Evolutionary conservation across 2,329 filamentous ascomycete genomes (phyloP).

Genomic region (Botryosphaeria dothidea): DNA sequence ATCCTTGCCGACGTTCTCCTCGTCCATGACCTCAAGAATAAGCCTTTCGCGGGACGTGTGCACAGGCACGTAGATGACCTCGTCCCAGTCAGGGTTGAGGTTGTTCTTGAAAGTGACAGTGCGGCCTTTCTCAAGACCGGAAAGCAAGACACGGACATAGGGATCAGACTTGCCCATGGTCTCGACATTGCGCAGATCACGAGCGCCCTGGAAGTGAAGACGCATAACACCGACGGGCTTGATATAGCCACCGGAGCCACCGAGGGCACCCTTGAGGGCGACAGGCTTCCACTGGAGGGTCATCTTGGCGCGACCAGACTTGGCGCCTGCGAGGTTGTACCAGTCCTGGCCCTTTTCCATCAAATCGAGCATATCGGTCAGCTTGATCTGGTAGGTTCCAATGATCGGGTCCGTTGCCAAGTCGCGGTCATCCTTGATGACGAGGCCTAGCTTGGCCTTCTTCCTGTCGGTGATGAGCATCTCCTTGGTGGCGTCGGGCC

Average conservation of each 20-base stretch:
- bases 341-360: slow-evolving; percentile 94
- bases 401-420: slow-evolving; percentile 79
- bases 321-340: slow-evolving; percentile 83
- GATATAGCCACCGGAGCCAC: slow-evolving; percentile 83
- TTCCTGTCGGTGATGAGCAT: slow-evolving; percentile 93
- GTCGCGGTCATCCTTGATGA: slow-evolving; percentile 94
- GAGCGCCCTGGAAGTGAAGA: slow-evolving; percentile 83
- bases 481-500: slow-evolving; percentile 90
- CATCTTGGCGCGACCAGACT: slow-evolving; percentile 86
- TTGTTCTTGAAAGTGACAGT: slow-evolving; percentile 97
- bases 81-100: slow-evolving; percentile 92
- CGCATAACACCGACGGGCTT: slow-evolving; percentile 95
- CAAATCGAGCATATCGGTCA: slow-evolving; percentile 88
- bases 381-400: slow-evolving; percentile 91
- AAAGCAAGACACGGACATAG: slow-evolving; percentile 84
- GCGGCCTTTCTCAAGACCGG: slow-evolving; percentile 84
- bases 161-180: slow-evolving; percentile 96
- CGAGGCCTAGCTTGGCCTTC: slow-evolving; percentile 83
- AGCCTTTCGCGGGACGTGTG: slow-evolving; percentile 83
- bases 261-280: slow-evolving; percentile 73
- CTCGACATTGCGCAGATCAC: slow-evolving; percentile 86
- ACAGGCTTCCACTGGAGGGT: slow-evolving; percentile 95
- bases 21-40: slow-evolving; percentile 92
- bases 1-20: slow-evolving; percentile 89
- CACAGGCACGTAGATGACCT: slow-evolving; percentile 90